A percentile compares a stretch with the other conserved stretches of the same genome.
These are phyloP conservation scores for Lactuca sativa DNA, from an alignment of 129 eudicot genomes.

Conservation along the genomic window DNA sequence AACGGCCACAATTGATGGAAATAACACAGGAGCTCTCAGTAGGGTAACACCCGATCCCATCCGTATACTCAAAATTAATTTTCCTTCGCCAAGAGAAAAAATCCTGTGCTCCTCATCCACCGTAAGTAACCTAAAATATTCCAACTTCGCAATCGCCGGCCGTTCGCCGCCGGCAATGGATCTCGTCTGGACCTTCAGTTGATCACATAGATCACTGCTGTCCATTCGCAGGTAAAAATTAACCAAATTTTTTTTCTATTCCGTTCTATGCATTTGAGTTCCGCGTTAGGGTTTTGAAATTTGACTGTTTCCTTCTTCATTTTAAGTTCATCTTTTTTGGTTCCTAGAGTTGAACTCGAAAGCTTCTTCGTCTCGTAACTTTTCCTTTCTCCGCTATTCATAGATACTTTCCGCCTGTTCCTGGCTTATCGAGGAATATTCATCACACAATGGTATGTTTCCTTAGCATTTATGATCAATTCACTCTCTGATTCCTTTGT, in stretches of 20 bases:
- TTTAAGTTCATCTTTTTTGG: background rate
- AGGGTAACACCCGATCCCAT: conserved; percentile 18
- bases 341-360: background rate
- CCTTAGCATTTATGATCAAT: background rate
- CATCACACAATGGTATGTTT: conserved; percentile 33
- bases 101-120: conserved; percentile 51
- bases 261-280: background rate
- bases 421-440: conserved; percentile 20
- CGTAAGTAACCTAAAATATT: conserved; percentile 29
- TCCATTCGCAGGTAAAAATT: conserved; percentile 11
- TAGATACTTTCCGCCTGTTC: conserved; percentile 20
- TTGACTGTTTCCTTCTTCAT: background rate
- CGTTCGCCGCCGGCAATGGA: conserved; percentile 36
- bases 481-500: background rate
- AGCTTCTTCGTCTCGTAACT: background rate
- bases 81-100: conserved; percentile 18
- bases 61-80: conserved; percentile 8
- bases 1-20: conserved; percentile 22
- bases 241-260: background rate
- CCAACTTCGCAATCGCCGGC: conserved; percentile 32
- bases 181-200: conserved; percentile 2
- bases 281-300: conserved; percentile 19
- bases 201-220: conserved; percentile 12
- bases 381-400: background rate
- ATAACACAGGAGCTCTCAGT: background rate